Evolutionary conservation across 2,329 filamentous ascomycete genomes (phyloP), one percentile per base, ranked within the genome.

Genomic region (Xylariaceae sp.): DNA sequence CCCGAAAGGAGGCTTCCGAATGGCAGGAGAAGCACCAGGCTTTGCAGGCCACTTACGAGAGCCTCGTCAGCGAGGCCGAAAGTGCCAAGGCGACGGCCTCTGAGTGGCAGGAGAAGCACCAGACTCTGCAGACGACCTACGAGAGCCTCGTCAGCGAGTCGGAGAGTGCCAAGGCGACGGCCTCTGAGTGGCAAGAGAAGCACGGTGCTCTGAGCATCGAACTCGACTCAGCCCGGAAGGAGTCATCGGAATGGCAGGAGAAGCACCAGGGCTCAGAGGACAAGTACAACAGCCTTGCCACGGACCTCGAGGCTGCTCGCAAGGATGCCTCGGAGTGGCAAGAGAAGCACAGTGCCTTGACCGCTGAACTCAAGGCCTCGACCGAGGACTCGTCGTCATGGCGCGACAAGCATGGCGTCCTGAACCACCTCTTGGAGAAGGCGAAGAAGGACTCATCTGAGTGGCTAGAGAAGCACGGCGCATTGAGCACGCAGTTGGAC

Each of bases 251-350:
- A 56, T 67, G 65, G 44, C 70, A 73, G 69, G 68, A 72, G 55
- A 68, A 67, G 62, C 62, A 65, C 54, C 60, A 62, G 49, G 51
- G 62, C 4, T 48, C 66, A 13, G 58, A 68, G 51, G 55, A 55
- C 5, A 61, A 60, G 34, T 56, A 67, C 48, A 59, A 58, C 18
- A 59, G 64, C n/a, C 60, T 67, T 9, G 71, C 71, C 66, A 70
- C 66, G 51, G 65, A 73, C 50, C 69, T 73, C 11, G 71, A 72
- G 17, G 66, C 71, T n/a, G 67, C 73, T 7, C 68, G 71, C 67
- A 67, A 72, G 65, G 66, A 68, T 7, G 35, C 61, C 62, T 61
- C 67, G 1, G 65, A 66, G 41, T 59, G 62, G n/a, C 37, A 41
- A 7, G 37, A 41, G 37, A 41, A 50, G 18, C 48, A 50, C 11